Conservation (phyloP, 495 filamentous ascomycete species). For the Podospora didyma region DNA sequence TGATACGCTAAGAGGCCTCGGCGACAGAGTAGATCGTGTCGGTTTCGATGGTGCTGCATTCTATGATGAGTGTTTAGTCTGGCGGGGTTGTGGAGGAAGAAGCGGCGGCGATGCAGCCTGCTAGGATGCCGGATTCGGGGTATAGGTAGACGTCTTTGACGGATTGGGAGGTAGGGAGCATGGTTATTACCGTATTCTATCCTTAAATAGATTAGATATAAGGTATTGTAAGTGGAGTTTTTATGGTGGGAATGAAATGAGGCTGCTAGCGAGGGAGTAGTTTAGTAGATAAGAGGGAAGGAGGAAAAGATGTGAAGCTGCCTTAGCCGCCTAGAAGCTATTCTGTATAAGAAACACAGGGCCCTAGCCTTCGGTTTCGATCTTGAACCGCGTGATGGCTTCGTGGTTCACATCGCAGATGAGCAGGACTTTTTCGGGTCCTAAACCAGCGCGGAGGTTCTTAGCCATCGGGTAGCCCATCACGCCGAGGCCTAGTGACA, state of each 20-base stretch:
- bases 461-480: slow-evolving; percentile 51
- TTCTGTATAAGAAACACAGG: slow-evolving; percentile 18
- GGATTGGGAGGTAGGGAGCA: slow-evolving; percentile 35
- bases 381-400: slow-evolving; percentile 33
- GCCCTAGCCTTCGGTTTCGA: slow-evolving; percentile 23
- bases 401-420: slow-evolving; percentile 44
- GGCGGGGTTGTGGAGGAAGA: background rate
- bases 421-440: slow-evolving; percentile 33
- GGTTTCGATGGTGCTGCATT: slow-evolving; percentile 43
- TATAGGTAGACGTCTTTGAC: slow-evolving; percentile 37
- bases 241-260: background rate
- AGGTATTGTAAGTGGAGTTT: background rate
- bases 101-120: slow-evolving; percentile 12
- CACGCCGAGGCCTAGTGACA: slow-evolving; percentile 20
- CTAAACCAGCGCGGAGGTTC: slow-evolving; percentile 43
- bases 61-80: slow-evolving; percentile 33
- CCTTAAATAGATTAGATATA: background rate
- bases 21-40: slow-evolving; percentile 30
- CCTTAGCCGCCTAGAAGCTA: slow-evolving; percentile 40
- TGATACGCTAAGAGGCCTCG: slow-evolving; percentile 19
- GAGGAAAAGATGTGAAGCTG: slow-evolving; percentile 25
- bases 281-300: too few relatives aligned
- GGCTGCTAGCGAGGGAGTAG: too few relatives aligned
- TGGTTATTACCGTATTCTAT: slow-evolving; percentile 38
- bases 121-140: slow-evolving; percentile 35